A percentile compares a stretch with the other conserved stretches of the same genome.
Conservation (phyloP, 371 early-diverging fungal species). For the Nosema granulosis region DNA sequence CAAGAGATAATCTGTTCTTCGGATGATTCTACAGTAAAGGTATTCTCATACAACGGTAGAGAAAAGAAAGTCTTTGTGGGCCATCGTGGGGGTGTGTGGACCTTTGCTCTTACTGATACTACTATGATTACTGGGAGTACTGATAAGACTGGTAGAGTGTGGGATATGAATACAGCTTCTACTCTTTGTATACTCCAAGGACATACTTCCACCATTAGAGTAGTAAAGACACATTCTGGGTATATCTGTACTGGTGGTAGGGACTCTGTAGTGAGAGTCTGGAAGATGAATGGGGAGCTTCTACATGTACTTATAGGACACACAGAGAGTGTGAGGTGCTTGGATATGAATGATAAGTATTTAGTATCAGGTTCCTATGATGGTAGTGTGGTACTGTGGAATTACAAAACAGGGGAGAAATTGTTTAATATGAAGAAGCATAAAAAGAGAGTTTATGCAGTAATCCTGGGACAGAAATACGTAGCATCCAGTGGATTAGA, state of each 20-base stretch:
- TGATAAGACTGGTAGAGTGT: slow-evolving; percentile 86
- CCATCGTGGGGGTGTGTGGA: slow-evolving; percentile 96
- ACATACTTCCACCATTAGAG: slow-evolving; percentile 87
- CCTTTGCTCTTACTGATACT: slow-evolving; percentile 77
- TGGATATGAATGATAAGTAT: slow-evolving; percentile 79
- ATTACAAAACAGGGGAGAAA: slow-evolving; percentile 61
- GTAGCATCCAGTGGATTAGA: slow-evolving; percentile 59
- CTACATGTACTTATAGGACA: slow-evolving; percentile 73
- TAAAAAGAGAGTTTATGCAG: slow-evolving; percentile 79
- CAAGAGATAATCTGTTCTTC: slow-evolving; percentile 52
- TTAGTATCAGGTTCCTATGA: slow-evolving; percentile 91
- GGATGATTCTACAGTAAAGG: slow-evolving; percentile 60
- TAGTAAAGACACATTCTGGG: slow-evolving; percentile 76
- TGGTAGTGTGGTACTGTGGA: slow-evolving; percentile 87
- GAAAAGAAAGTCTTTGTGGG: slow-evolving; percentile 72
- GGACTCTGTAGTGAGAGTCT: slow-evolving; percentile 64
- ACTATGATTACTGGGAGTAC: slow-evolving; percentile 89
- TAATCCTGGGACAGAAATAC: slow-evolving; percentile 67
- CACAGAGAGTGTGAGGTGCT: slow-evolving; percentile 79
- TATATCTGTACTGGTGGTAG: slow-evolving; percentile 65
- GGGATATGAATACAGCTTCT: slow-evolving; percentile 81
- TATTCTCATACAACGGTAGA: slow-evolving; percentile 68
- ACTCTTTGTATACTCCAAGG: slow-evolving; percentile 81
- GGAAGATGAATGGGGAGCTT: slow-evolving; percentile 57
- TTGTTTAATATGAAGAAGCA: slow-evolving; percentile 50